Evolutionary conservation across 2,329 filamentous ascomycete species (phyloP).

Genomic region (Fusarium vanettenii): DNA sequence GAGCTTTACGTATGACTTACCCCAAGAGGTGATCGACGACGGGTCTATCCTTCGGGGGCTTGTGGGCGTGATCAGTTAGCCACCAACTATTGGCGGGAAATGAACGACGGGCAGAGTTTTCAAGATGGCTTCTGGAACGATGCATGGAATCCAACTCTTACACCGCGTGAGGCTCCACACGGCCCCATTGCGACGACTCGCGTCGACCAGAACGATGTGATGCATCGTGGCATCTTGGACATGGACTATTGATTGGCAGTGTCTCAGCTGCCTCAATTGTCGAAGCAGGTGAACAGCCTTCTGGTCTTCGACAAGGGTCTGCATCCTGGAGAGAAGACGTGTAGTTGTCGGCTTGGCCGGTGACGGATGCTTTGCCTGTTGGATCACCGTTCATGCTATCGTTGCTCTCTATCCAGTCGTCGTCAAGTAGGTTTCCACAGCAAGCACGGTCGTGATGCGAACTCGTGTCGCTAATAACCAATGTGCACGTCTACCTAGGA

Average conservation of each 20-base stretch:
- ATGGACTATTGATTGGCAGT: conserved; percentile 18
- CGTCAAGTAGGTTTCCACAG: conserved; percentile 1
- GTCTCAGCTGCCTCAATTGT: conserved; percentile 1
- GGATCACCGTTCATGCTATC: neutral
- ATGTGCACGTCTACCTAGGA: conserved; percentile 13
- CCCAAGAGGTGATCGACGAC: conserved; percentile 15
- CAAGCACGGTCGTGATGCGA: neutral
- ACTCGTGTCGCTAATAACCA: conserved; percentile 8
- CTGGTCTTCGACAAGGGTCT: neutral
- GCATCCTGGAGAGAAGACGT: neutral
- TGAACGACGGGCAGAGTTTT: conserved; percentile 33
- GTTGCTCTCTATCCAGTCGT: neutral
- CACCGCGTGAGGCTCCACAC: conserved; percentile 33
- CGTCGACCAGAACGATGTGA: conserved; percentile 16
- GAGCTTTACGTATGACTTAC: conserved; percentile 11
- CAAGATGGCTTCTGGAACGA: conserved; percentile 33
- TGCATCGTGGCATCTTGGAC: conserved; percentile 4
- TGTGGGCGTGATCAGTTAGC: conserved; percentile 22
- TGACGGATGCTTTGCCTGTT: neutral
- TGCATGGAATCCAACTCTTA: conserved; percentile 22
- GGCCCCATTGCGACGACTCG: conserved; percentile 20
- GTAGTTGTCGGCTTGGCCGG: neutral
- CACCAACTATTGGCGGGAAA: conserved; percentile 18
- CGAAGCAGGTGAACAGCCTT: neutral
- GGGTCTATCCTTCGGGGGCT: conserved; percentile 13